Conservation (phyloP, 106 monocot species). For the Ottelia alismoides region DNA sequence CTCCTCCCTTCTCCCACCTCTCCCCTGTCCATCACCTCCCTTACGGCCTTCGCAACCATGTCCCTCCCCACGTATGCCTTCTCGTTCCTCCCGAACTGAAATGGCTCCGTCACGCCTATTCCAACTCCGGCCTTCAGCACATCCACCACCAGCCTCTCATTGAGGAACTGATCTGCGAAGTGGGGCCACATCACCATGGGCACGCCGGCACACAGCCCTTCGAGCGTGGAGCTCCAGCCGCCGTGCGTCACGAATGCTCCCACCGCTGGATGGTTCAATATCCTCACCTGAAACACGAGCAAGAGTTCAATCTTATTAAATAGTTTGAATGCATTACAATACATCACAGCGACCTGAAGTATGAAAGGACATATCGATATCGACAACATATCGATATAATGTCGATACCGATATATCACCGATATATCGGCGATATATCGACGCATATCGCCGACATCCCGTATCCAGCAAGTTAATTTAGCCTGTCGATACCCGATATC, state of each 20-base stretch:
- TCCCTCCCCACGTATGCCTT: background rate
- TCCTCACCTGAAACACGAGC: too few relatives aligned
- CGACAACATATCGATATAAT: too few relatives aligned
- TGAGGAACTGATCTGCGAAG: conserved; percentile 37
- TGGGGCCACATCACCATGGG: conserved; percentile 42
- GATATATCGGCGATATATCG: too few relatives aligned
- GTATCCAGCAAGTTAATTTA: too few relatives aligned
- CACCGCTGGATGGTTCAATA: conserved; percentile 26
- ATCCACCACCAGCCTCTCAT: conserved; percentile 33
- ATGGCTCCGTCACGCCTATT: conserved; percentile 8
- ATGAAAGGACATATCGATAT: too few relatives aligned
- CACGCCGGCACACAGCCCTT: conserved; percentile 30
- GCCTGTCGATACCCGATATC: too few relatives aligned
- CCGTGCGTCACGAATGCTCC: conserved; percentile 57
- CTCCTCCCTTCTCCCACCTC: background rate
- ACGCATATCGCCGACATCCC: too few relatives aligned
- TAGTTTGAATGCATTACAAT: too few relatives aligned
- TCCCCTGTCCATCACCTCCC: background rate
- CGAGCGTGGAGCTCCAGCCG: conserved; percentile 64
- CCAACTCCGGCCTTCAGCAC: conserved; percentile 14
- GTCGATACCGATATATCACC: too few relatives aligned
- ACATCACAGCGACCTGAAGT: too few relatives aligned
- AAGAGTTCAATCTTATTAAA: too few relatives aligned
- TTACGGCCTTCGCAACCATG: background rate
- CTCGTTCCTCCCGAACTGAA: background rate